phyloP scores from a whole-genome alignment of 2,329 filamentous ascomycete species.

The Plenodomus tracheiphilus region DNA sequence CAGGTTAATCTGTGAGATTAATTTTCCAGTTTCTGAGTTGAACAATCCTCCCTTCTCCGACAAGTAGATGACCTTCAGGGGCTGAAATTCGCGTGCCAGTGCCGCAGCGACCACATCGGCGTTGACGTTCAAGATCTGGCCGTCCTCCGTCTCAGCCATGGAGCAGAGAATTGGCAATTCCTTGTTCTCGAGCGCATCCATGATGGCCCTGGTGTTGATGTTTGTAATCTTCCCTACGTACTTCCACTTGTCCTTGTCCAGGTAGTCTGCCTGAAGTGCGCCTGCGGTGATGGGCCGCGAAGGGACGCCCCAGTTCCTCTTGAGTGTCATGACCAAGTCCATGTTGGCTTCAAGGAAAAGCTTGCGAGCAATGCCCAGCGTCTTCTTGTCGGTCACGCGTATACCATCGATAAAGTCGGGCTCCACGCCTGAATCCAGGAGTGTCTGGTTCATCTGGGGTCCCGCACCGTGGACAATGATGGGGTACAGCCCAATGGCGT shows the following conservation, averaged over 20 bases:
- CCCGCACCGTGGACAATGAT: conserved; percentile 95
- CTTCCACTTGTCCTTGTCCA: conserved; percentile 95
- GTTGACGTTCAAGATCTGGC: conserved; percentile 95
- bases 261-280: conserved; percentile 89
- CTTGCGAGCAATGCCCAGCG: conserved; percentile 84
- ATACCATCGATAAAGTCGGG: conserved; percentile 97
- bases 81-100: conserved; percentile 83
- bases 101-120: conserved; percentile 95
- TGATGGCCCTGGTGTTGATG: conserved; percentile 87
- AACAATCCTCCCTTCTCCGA: conserved; percentile 97
- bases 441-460: conserved; percentile 88
- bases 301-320: conserved; percentile 79
- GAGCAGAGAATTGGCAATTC: conserved; percentile 93
- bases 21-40: conserved; percentile 88
- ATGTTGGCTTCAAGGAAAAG: conserved; percentile 95
- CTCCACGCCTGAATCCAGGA: conserved; percentile 89
- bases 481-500: conserved; percentile 92
- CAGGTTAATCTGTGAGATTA: conserved; percentile 96
- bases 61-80: conserved; percentile 97
- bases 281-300: conserved; percentile 87
- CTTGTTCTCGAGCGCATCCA: conserved; percentile 83
- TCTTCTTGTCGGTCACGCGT: conserved; percentile 93
- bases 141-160: conserved; percentile 91
- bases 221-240: conserved; percentile 93
- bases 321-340: conserved; percentile 85